phyloP scores from a whole-genome alignment of 2,329 filamentous ascomycete genomes.

The Ascochyta rabiei region DNA sequence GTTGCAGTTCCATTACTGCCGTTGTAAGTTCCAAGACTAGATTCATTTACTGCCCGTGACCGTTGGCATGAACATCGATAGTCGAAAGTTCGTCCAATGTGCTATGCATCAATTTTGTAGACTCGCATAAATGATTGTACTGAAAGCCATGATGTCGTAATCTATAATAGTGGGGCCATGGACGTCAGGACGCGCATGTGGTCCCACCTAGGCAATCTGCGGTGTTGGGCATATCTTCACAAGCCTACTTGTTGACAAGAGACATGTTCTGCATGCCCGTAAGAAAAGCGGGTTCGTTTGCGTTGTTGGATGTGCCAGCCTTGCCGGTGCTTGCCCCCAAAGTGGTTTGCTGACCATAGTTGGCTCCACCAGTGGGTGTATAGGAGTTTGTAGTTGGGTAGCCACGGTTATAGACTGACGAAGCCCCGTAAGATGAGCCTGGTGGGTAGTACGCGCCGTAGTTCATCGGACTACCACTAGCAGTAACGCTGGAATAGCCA shows the following conservation, averaged over 20 bases:
- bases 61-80: background rate
- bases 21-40: background rate
- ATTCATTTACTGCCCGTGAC: background rate
- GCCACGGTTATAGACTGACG: constrained; percentile 32
- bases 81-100: background rate
- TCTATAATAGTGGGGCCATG: background rate
- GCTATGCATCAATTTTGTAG: background rate
- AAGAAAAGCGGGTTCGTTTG: constrained; percentile 22
- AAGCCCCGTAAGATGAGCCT: constrained; percentile 29
- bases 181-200: background rate
- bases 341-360: constrained; percentile 24
- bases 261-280: constrained; percentile 36
- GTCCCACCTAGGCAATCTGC: background rate
- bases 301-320: constrained; percentile 14
- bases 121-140: background rate
- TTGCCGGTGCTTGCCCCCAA: constrained; percentile 9
- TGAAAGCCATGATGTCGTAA: constrained; percentile 6
- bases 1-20: background rate
- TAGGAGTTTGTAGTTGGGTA: constrained; percentile 21
- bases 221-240: background rate
- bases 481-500: constrained; percentile 28
- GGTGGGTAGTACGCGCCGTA: constrained; percentile 41
- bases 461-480: constrained; percentile 41
- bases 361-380: constrained; percentile 22
- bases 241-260: constrained; percentile 27